Evolutionary conservation across 73 alveolate species (phyloP), one percentile per base, ranked within the genome.

Genomic region (Uronychia binucleata): DNA sequence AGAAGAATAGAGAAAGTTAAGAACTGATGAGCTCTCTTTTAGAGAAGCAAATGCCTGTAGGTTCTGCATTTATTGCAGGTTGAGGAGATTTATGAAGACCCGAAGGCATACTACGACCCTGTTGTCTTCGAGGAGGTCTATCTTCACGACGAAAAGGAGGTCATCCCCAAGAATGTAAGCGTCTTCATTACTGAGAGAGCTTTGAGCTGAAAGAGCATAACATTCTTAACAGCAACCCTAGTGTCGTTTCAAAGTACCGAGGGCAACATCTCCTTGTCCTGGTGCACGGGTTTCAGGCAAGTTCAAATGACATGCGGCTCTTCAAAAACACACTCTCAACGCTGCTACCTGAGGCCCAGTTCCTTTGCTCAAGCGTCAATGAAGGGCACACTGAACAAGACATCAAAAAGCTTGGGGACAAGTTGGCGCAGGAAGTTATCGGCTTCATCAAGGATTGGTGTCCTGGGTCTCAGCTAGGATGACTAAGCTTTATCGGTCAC

Each of bases 231-330:
- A 46, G 19, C 67, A 46, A 46, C 19, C 67, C 67, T 46, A 46
- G 67, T 46, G 67, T 46, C n/a, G 67, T 46, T 46, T 46, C 67
- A 46, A 25, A 67, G 26, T 89, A 75, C 77, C 34, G 87, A 79
- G 99, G 99, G 5, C 93, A 93, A 59, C 99, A 99, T 81, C 88
- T 99, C 75, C 92, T 99, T 75, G 99, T 99, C 28, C 93, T 99
- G 60, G 99, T 95, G 32, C 99, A 99, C 91, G 99, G 99, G 67
- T 99, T 99, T 86, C 97, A 99, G 93, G 99, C 99, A 77, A 98
- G 97, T 88, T 95, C 99, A 58, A 92, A 91, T 74, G 99, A 99
- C 89, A 97, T 99, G 99, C 91, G 99, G 35, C 94, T 98, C 1
- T 87, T 99, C 86, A 97, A 97, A 96, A 98, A 97, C 94, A 96